Base-by-base conservation (phyloP, 305 asterid species). In the Fraxinus latifolia region DNA sequence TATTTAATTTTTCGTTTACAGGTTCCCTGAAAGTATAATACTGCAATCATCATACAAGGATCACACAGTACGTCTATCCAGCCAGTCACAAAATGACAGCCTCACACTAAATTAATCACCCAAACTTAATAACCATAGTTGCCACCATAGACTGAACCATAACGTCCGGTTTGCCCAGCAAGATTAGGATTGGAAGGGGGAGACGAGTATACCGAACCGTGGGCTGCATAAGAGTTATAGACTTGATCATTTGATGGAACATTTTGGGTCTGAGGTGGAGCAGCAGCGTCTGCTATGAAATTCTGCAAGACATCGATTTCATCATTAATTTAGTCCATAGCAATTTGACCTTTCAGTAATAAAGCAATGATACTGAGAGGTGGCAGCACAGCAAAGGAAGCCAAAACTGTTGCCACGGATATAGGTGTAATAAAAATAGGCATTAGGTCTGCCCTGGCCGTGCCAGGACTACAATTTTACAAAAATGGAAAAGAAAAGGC, bases 271-370 rank as follows among this genome's bases (percentile, higher is more conserved):
- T 88, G 97, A 31, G 88, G 67, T 17, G 91, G 68, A 21, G 87
- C 93, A 32, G 92, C 93, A 79, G 98, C 99, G 73, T 91, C 94
- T 23, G 90, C 90, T 89, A 91, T 89, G 86, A 82, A 89, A 83
- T 89, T 88, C 94, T 91, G 90, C 85, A 77, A 58, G 19, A 84
- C 85, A 55, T 83, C 82, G 88, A 86, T 84, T 76, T 67, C 3
- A 62, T 74, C 74, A 36, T 12, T 25, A 65, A 23, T 65, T 65
- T 9, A 12, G 36, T 68, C 21, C 39, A 68, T 29, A 14, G 79
- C 47, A 50, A 80, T 62, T 47, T 44, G n/a, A 36, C 1, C 53
- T 27, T 36, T 17, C 77, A 42, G 12, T 58, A 37, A 72, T 62
- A 23, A 31, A 34, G 68, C 74, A 65, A 79, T 21, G 6, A 23